Base-by-base conservation (phyloP, 2,329 filamentous ascomycete species). In the Rhynchosporium agropyri region DNA sequence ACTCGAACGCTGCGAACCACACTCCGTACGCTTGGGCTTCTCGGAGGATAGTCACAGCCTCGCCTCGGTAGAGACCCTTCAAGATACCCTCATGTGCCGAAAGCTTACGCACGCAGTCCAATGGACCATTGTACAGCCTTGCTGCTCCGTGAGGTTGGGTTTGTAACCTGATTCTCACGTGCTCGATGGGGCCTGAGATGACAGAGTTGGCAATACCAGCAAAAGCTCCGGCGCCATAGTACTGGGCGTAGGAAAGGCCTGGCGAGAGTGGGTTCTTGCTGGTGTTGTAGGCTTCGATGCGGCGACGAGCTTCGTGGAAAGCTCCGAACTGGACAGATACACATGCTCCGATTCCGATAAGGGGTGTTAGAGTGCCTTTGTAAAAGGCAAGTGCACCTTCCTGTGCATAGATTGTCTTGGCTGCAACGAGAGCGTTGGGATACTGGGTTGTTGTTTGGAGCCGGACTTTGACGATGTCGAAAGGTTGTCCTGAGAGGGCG, bases 321-420 rank as follows among this genome's bases (percentile, higher is more conserved):
- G 90, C 95, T 67, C 93, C 95, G 77, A 99, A 99, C 81, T 99
- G 95, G 72, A 99, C 89, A n/a, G 92, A 97, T 51, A 95, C 93
- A 76, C 95, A 99, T 70, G 95, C 95, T 70, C 95, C 95, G 74
- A 99, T 98, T 69, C 95, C 95, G 62, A 99, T 85, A 61, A 99
- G 83, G 0, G 95, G 95, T 4, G 95, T 98, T 62, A 99, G 82
- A 0, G 95, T 98, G 73, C 95, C 95, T 79, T 99, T 99, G 86
- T 99, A 99, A 81, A 99, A 99, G 62, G 95, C 95, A 12, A 90
- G 79, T 2, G 92, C 83, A 1, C 95, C 95, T 77, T 99, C 95
- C 73, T 91, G 89, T 72, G 86, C 87, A 78, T 91, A 91, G 79
- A 99, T 98, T 67, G 89, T 86, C 58, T 84, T 83, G 7, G 93